These are phyloP conservation scores for Pythium scleroteichum DNA, from an alignment of 352 stramenopile species.

Conservation along the genomic window DNA sequence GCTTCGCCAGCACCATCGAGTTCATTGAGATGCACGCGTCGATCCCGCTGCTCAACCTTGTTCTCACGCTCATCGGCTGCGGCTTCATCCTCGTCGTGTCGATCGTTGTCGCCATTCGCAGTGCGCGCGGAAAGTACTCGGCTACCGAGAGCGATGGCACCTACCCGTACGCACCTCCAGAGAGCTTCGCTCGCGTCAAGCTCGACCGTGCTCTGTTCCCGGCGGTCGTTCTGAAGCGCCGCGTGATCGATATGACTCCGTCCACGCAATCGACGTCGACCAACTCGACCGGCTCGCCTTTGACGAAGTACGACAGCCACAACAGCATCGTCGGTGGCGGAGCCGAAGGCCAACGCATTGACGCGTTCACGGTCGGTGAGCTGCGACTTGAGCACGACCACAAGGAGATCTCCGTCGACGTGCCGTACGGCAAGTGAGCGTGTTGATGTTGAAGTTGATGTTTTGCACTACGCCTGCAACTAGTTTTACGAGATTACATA, in stretches of 20 bases:
- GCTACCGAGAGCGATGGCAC: constrained; percentile 1
- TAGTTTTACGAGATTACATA: background rate
- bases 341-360: constrained; percentile 9
- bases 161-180: constrained; percentile 6
- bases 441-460: background rate
- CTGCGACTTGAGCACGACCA: constrained; percentile 13
- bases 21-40: constrained; percentile 15
- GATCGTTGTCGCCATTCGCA: constrained; percentile 11
- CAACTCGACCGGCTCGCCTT: background rate
- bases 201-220: constrained; percentile 17
- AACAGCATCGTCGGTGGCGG: constrained; percentile 6
- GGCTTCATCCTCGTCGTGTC: constrained; percentile 10
- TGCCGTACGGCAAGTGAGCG: constrained; percentile 12
- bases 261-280: constrained; percentile 5
- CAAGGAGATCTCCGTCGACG: constrained; percentile 5
- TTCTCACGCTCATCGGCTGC: constrained; percentile 22
- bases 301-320: constrained; percentile 3
- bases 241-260: constrained; percentile 11
- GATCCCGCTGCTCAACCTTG: constrained; percentile 16
- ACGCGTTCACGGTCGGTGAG: constrained; percentile 12
- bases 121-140: constrained; percentile 5
- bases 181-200: constrained; percentile 22
- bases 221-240: constrained; percentile 15
- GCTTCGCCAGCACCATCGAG: constrained; percentile 14
- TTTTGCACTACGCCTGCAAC: background rate